Evolutionary conservation across 2,329 filamentous ascomycete genomes (phyloP), one percentile per base, ranked within the genome.

Genomic region (Sordariomycetes sp.): DNA sequence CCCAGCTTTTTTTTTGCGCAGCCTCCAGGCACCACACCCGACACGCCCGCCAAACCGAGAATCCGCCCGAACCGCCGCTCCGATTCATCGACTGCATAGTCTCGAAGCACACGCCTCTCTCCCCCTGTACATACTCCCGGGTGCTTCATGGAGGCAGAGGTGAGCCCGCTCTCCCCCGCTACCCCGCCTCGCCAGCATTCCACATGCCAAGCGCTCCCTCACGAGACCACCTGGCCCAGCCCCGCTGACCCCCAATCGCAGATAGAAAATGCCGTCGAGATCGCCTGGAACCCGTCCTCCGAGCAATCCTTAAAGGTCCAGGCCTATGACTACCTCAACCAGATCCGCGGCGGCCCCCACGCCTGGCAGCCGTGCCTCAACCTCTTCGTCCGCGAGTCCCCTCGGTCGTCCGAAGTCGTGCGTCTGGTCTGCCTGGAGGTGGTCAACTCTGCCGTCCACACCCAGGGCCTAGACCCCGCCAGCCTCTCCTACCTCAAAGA

Each of bases 191-290:
- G 50, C 28, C 8, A 32, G 14, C n/a, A 12, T 24, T 37, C 54
- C 56, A 53, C 56, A 37, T 28, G 46, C 37, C n/a, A 32, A 37
- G 34, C 35, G 32, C 50, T 28, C 28, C 55, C 55, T 35, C 51
- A 14, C 51, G 18, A 25, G 24, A n/a, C 28, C 51, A 25, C 25
- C 51, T 11, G 8, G 24, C 32, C 22, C 24, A 34, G 28, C 46
- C 14, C 7, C 16, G n/a, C 35, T 46, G 12, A 40, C 16, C 24
- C 24, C 11, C 25, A 18, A 12, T 43, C 40, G 7, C 50, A 97
- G 90, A 86, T 97, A 72, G 89, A 94, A 76, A 93, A 90, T 76
- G 94, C 94, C 73, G 94, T 97, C 76, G 85, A 94, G 73, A 95
- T 97, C 76, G 90, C 90, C 73, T 94, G 86, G 77, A 87, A 93